Evolutionary conservation across 2,329 filamentous ascomycete genomes (phyloP).

Genomic region (Aschersonia sp.): DNA sequence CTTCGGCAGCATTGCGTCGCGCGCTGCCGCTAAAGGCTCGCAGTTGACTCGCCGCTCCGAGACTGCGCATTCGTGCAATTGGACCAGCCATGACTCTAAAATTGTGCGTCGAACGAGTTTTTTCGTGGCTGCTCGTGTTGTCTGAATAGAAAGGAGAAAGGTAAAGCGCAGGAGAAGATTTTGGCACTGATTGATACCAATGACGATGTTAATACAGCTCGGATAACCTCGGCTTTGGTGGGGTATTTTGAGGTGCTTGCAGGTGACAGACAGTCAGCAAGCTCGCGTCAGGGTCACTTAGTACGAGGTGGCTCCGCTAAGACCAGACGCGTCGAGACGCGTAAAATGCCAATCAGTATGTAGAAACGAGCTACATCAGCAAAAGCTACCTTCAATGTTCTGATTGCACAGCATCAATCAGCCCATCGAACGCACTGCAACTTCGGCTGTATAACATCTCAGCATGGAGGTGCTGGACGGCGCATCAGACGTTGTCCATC

Average conservation of each 20-base stretch:
- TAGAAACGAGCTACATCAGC: background rate
- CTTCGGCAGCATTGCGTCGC: constrained; percentile 47
- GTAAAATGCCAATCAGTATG: constrained; percentile 2
- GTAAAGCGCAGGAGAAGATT: background rate
- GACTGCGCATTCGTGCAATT: constrained; percentile 21
- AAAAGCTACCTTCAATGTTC: too few species aligned
- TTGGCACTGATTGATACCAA: background rate
- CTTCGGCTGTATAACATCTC: background rate
- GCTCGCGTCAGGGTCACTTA: background rate
- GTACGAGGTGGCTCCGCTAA: constrained; percentile 1
- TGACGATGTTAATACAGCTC: constrained; percentile 9
- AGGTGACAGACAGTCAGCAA: background rate
- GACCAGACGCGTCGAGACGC: constrained; percentile 11
- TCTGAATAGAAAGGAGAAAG: too few species aligned
- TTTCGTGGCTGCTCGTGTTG: background rate
- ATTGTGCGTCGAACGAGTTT: background rate
- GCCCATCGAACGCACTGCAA: background rate
- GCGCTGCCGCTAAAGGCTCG: constrained; percentile 58
- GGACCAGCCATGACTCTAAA: constrained; percentile 21
- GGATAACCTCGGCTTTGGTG: constrained; percentile 29
- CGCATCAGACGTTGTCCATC: constrained; percentile 56
- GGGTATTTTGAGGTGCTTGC: background rate
- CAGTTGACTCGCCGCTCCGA: constrained; percentile 21
- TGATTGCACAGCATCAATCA: too few species aligned
- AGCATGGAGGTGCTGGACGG: constrained; percentile 41